Conservation (phyloP, 2,329 filamentous ascomycete genomes). For the Epichloe coenophiala region DNA sequence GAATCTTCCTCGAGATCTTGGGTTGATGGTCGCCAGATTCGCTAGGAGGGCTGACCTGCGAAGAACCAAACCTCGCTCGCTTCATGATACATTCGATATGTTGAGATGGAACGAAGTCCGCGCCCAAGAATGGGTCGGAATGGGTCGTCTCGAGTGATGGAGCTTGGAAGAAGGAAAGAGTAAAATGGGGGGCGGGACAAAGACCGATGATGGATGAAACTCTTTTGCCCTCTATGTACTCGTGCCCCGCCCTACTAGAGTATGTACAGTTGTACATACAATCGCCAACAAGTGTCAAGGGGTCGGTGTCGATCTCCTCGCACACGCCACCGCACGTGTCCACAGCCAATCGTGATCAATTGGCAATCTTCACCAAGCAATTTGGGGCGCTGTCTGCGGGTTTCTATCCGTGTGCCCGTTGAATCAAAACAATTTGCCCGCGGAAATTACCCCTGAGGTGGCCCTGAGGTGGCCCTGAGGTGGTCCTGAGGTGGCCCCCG, state of each 20-base stretch:
- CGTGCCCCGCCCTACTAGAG: too few species aligned
- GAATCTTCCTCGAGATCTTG: constrained; percentile 20
- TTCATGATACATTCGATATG: constrained; percentile 9
- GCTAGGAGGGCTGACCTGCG: constrained; percentile 7
- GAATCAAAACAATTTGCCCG: too few species aligned
- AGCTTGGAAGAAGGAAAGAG: neutral
- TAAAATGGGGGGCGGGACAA: constrained; percentile 4
- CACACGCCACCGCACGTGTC: too few species aligned
- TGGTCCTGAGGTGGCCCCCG: too few species aligned
- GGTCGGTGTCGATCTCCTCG: neutral
- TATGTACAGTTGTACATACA: neutral
- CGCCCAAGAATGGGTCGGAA: constrained; percentile 19
- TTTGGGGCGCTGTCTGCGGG: neutral
- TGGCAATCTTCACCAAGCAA: neutral
- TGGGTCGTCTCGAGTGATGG: constrained; percentile 19
- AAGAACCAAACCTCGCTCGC: constrained; percentile 9
- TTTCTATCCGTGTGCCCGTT: neutral
- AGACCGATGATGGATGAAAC: constrained; percentile 3
- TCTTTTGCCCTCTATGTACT: neutral
- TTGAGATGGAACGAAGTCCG: constrained; percentile 4
- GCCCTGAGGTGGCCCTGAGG: too few species aligned
- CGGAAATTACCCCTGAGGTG: too few species aligned
- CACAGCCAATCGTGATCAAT: too few species aligned
- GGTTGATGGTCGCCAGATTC: constrained; percentile 9
- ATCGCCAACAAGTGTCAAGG: neutral